These are phyloP conservation scores for Handroanthus guayacan DNA, from an alignment of 257 asterid species.

Conservation along the genomic window DNA sequence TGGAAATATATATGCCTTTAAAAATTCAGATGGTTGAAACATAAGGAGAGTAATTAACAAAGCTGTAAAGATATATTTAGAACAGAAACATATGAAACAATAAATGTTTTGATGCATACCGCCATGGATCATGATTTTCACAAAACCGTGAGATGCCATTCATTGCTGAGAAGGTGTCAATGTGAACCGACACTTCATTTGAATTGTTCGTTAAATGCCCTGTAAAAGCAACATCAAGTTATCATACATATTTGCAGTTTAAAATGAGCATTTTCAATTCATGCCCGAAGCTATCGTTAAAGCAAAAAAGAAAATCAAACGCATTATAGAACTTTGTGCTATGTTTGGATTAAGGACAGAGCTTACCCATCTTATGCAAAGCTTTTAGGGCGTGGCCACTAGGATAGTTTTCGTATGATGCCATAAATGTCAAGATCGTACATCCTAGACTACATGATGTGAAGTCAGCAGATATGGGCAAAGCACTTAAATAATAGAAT, in stretches of 20 bases:
- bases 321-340: constrained; percentile 2
- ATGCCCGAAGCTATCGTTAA: neutral
- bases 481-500: constrained; percentile 23
- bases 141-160: constrained; percentile 95
- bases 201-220: constrained; percentile 58
- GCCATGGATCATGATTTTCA: constrained; percentile 77
- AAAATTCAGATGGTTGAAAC: neutral
- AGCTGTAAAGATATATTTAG: constrained; percentile 28
- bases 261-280: constrained; percentile 7
- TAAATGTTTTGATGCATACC: constrained; percentile 49
- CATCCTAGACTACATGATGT: constrained; percentile 81
- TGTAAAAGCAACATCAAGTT: constrained; percentile 42
- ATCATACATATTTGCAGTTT: constrained; percentile 19
- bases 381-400: constrained; percentile 79
- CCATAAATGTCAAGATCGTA: constrained; percentile 72
- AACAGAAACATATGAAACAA: neutral
- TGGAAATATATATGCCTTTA: constrained; percentile 14
- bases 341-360: constrained; percentile 28
- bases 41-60: constrained; percentile 1
- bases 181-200: constrained; percentile 75
- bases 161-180: constrained; percentile 92
- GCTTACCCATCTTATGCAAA: constrained; percentile 78
- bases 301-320: constrained; percentile 22
- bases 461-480: constrained; percentile 47
- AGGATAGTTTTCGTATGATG: constrained; percentile 94